Evolutionary conservation across 2,329 filamentous ascomycete genomes (phyloP).

Genomic region (Monosporascus sp.): DNA sequence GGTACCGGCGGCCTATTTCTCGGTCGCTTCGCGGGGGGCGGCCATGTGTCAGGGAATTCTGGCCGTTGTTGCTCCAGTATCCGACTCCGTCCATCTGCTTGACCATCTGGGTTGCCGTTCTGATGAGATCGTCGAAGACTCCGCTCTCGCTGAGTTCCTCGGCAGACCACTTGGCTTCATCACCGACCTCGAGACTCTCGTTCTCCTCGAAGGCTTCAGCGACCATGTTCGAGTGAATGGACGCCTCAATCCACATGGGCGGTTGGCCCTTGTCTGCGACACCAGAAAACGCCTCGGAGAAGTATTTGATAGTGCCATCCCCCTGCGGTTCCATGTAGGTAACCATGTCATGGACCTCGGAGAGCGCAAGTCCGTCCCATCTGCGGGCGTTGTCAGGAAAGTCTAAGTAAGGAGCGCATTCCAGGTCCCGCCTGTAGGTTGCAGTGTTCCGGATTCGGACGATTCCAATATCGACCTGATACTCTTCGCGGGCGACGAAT

Average conservation of each 20-base stretch:
- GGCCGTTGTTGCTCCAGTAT: constrained; percentile 21
- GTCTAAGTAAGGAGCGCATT: background rate
- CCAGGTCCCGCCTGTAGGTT: constrained; percentile 6
- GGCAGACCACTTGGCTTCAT: constrained; percentile 19
- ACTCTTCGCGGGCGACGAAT: constrained; percentile 15
- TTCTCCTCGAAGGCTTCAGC: constrained; percentile 21
- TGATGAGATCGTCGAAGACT: constrained; percentile 17
- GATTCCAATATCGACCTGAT: constrained; percentile 11
- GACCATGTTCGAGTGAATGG: constrained; percentile 16
- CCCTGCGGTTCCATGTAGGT: background rate
- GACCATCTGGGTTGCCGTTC: constrained; percentile 16
- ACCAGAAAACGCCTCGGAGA: constrained; percentile 3
- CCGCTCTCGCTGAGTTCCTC: constrained; percentile 14
- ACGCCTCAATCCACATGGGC: constrained; percentile 21
- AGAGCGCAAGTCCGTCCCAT: constrained; percentile 17
- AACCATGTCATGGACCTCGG: constrained; percentile 23
- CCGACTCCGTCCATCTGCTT: constrained; percentile 26
- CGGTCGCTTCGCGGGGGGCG: background rate
- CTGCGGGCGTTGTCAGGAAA: background rate
- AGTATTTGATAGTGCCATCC: constrained; percentile 3
- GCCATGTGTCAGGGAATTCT: constrained; percentile 7
- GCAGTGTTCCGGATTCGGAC: constrained; percentile 21
- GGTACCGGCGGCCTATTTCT: background rate
- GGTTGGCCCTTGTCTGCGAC: constrained; percentile 5
- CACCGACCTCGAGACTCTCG: constrained; percentile 16